Percentiles rank a stretch among this genome's conserved stretches.
phyloP scores from a whole-genome alignment of 768 basidiomycete genomes.

The Auricularia sp. region DNA sequence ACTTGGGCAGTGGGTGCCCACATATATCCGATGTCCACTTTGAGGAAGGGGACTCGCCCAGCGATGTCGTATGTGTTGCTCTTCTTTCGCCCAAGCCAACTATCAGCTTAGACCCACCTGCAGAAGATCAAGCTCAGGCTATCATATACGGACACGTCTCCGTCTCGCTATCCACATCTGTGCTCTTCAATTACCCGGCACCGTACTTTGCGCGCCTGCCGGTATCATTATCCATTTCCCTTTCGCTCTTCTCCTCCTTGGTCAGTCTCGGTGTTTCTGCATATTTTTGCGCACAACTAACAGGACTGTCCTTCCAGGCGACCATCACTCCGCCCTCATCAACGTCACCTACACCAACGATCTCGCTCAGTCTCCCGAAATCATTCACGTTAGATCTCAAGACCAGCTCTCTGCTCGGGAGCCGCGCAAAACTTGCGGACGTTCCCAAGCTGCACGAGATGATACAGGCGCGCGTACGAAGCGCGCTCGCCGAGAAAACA shows the following conservation, averaged over 20 bases:
- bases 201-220: conserved; percentile 74
- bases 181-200: conserved; percentile 78
- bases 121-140: conserved; percentile 79
- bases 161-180: conserved; percentile 73
- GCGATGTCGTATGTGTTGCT: conserved; percentile 9
- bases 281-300: not conserved
- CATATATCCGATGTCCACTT: conserved; percentile 61
- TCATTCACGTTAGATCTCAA: conserved; percentile 81
- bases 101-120: conserved; percentile 4
- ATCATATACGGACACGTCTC: conserved; percentile 78
- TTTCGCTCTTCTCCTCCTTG: conserved; percentile 45
- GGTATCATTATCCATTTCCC: conserved; percentile 67
- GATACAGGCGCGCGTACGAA: conserved; percentile 74
- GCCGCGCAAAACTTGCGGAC: conserved; percentile 93
- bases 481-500: conserved; percentile 35
- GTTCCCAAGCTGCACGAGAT: conserved; percentile 96
- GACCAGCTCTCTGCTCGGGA: conserved; percentile 88
- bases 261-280: conserved; percentile 8
- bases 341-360: conserved; percentile 41
- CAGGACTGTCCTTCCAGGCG: conserved; percentile 34
- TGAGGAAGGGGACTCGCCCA: conserved; percentile 22
- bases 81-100: conserved; percentile 5
- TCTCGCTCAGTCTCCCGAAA: conserved; percentile 69
- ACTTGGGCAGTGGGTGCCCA: conserved; percentile 76
- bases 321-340: conserved; percentile 51